phyloP scores from a whole-genome alignment of 2,329 filamentous ascomycete genomes.

The Lachnum nothofagi region DNA sequence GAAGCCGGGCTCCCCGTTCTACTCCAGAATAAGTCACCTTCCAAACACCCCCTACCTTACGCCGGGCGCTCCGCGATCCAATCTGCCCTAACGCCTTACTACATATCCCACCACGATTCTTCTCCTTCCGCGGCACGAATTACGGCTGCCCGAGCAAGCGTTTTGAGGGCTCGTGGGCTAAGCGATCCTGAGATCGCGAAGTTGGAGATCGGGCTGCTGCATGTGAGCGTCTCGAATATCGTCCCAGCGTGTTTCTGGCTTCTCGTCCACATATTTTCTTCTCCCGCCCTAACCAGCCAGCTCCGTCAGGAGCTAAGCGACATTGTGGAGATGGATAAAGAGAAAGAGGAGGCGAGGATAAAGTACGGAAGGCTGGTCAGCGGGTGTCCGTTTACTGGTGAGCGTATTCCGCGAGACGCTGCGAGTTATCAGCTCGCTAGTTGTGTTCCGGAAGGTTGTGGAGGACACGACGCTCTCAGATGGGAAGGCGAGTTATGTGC shows the following conservation, averaged over 20 bases:
- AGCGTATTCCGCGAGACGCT: slow-evolving; percentile 42
- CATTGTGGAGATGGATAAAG: slow-evolving; percentile 10
- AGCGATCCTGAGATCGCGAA: slow-evolving; percentile 27
- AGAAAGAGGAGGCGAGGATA: slow-evolving; percentile 28
- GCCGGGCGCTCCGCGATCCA: slow-evolving; percentile 35
- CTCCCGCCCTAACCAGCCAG: slow-evolving; percentile 25
- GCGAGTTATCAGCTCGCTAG: slow-evolving; percentile 37
- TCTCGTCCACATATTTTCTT: slow-evolving; percentile 29
- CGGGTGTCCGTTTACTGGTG: slow-evolving; percentile 39
- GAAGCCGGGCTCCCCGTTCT: no score
- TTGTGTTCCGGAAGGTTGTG: slow-evolving; percentile 37
- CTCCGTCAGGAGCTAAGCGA: slow-evolving; percentile 31
- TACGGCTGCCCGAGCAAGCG: slow-evolving; percentile 23
- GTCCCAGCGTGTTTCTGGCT: slow-evolving; percentile 38
- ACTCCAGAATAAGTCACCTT: no score
- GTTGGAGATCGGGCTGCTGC: slow-evolving; percentile 31
- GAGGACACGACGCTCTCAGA: slow-evolving; percentile 37
- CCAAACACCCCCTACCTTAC: slow-evolving; percentile 22
- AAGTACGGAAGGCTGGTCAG: slow-evolving; percentile 36
- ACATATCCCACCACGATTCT: slow-evolving; percentile 27
- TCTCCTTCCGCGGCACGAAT: slow-evolving; percentile 27
- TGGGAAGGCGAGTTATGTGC: slow-evolving; percentile 35
- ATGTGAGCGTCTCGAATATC: slow-evolving; percentile 33
- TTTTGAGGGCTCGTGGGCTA: slow-evolving; percentile 28
- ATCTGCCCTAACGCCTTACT: slow-evolving; percentile 33